phyloP scores from a whole-genome alignment of 768 basidiomycete species.

The Russula vinacea region DNA sequence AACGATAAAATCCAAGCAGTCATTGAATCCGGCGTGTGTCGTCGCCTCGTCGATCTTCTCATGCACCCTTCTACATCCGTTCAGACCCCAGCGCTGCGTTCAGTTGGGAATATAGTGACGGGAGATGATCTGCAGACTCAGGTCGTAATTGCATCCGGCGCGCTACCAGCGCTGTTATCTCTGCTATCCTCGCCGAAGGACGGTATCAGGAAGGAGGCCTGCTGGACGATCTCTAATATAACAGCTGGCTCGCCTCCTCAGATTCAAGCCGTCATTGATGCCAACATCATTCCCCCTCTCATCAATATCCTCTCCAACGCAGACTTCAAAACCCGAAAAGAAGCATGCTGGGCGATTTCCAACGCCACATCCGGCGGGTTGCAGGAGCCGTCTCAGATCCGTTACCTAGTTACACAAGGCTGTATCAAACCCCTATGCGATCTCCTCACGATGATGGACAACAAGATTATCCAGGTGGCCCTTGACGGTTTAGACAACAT shows the following conservation, averaged over 20 bases:
- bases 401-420: constrained; percentile 95
- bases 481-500: constrained; percentile 98
- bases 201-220: constrained; percentile 98
- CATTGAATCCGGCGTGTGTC: constrained; percentile 96
- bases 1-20: constrained; percentile 99
- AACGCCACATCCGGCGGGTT: constrained; percentile 98
- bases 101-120: constrained; percentile 98
- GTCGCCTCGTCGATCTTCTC: constrained; percentile 93
- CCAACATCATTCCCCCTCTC: constrained; percentile 95
- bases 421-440: constrained; percentile 99
- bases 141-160: constrained; percentile 97
- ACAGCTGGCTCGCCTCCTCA: constrained; percentile 96
- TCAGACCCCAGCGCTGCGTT: constrained; percentile 96
- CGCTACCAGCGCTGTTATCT: constrained; percentile 89
- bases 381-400: constrained; percentile 94
- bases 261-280: constrained; percentile 96
- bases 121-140: constrained; percentile 99
- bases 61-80: constrained; percentile 95
- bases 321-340: constrained; percentile 99
- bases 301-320: constrained; percentile 98
- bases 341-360: constrained; percentile 99
- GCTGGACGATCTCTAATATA: constrained; percentile 99
- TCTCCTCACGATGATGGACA: constrained; percentile 96
- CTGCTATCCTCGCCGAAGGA: constrained; percentile 96
- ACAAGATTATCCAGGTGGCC: constrained; percentile 99